Percentiles rank a stretch among this genome's conserved stretches.
Evolutionary conservation across 164 flowering plant species (phyloP).

Genomic region (Aristolochia fimbriata): DNA sequence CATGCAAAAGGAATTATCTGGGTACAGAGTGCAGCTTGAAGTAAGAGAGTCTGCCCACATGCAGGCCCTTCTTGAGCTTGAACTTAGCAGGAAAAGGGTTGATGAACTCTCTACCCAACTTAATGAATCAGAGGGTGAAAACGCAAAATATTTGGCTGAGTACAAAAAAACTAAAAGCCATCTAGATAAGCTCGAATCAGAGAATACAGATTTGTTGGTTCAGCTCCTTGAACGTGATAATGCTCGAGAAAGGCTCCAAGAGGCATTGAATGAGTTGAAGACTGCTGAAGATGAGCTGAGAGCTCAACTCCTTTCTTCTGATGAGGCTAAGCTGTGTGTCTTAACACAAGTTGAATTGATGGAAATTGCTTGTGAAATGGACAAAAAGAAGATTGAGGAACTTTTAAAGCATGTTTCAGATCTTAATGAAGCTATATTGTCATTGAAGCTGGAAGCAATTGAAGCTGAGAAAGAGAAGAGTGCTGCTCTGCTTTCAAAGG

Average conservation of each 20-base stretch:
- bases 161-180: conserved; percentile 15
- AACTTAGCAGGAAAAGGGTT: conserved; percentile 23
- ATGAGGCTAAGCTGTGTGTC: conserved; percentile 22
- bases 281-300: conserved; percentile 23
- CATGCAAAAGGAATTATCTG: conserved; percentile 38
- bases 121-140: conserved; percentile 24
- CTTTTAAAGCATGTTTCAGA: conserved; percentile 26
- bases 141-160: conserved; percentile 23
- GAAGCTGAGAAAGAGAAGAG: conserved; percentile 29
- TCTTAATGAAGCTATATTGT: conserved; percentile 28
- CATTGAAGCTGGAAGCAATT: conserved; percentile 18
- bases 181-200: conserved; percentile 27
- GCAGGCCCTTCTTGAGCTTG: conserved; percentile 42
- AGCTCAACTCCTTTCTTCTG: conserved; percentile 25
- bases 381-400: conserved; percentile 27
- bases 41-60: conserved; percentile 37
- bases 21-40: conserved; percentile 50
- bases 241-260: conserved; percentile 21
- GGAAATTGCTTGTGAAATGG: conserved; percentile 20
- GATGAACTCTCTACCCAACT: conserved; percentile 32
- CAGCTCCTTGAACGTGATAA: conserved; percentile 17
- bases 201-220: conserved; percentile 22
- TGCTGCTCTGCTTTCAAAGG: conserved; percentile 20
- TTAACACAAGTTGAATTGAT: conserved; percentile 20
- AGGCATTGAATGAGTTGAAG: conserved; percentile 20